These are phyloP conservation scores for Fagopyrum tataricum DNA, from an alignment of 148 eudicot genomes.

Conservation along the genomic window DNA sequence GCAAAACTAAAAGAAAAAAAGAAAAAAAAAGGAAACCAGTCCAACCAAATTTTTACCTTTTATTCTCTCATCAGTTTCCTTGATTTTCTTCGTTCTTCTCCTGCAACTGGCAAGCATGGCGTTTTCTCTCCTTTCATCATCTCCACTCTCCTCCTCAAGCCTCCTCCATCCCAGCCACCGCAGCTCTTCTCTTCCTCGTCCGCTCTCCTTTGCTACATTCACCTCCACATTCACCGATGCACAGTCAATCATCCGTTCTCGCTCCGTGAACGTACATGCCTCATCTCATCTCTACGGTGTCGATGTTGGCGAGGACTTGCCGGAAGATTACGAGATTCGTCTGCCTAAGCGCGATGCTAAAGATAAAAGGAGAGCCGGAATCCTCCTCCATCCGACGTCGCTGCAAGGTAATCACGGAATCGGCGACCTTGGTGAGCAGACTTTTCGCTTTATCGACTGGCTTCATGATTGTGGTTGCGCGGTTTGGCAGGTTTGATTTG, in stretches of 20 bases:
- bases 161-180: constrained; percentile 7
- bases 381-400: constrained; percentile 91
- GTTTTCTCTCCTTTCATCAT: constrained; percentile 9
- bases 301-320: constrained; percentile 67
- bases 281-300: constrained; percentile 9
- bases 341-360: constrained; percentile 27
- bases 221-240: not conserved
- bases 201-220: constrained; percentile 8
- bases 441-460: constrained; percentile 77
- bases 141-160: constrained; percentile 1
- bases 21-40: not conserved
- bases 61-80: not conserved
- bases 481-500: constrained; percentile 70
- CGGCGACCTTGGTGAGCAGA: constrained; percentile 74
- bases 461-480: constrained; percentile 73
- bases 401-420: constrained; percentile 75
- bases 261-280: constrained; percentile 1
- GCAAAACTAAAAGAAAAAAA: not conserved
- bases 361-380: constrained; percentile 62
- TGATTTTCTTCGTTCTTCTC: not conserved
- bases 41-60: not conserved
- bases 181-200: not conserved
- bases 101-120: constrained; percentile 7
- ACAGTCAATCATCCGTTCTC: not conserved
- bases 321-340: constrained; percentile 48